These are phyloP conservation scores for Podospora sp. DNA, from an alignment of 495 filamentous ascomycete genomes.

Conservation along the genomic window DNA sequence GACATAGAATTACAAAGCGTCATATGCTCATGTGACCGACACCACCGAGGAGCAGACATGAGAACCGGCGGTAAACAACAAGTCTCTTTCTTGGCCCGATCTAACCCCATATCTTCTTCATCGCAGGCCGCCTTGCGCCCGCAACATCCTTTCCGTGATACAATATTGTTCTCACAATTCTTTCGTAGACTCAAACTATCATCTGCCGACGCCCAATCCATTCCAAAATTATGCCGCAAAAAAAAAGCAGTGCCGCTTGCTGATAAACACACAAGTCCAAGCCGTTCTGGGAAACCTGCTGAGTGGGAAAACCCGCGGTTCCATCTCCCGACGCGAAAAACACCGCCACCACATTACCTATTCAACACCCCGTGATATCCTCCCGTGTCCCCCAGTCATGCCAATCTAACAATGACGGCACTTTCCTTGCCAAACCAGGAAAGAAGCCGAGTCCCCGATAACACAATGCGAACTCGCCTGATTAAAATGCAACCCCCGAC, in stretches of 20 bases:
- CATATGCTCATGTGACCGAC: neutral
- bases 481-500: constrained; percentile 40
- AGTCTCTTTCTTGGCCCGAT: neutral
- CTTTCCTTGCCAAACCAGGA: neutral
- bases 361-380: neutral
- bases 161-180: no score
- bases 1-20: neutral
- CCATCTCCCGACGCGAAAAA: neutral
- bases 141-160: neutral
- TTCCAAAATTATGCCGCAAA: neutral
- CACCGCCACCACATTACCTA: neutral
- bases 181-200: neutral
- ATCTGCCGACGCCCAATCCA: neutral
- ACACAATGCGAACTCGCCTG: neutral
- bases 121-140: neutral
- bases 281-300: neutral
- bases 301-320: neutral
- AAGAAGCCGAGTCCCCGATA: neutral
- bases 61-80: neutral
- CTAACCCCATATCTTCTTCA: neutral
- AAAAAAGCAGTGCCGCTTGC: neutral
- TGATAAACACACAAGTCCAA: neutral
- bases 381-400: neutral
- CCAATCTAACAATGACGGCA: constrained; percentile 3
- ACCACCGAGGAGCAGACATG: neutral